Evolutionary conservation across 164 flowering plant species (phyloP), one percentile per base, ranked within the genome.

Genomic region (Vitis riparia): DNA sequence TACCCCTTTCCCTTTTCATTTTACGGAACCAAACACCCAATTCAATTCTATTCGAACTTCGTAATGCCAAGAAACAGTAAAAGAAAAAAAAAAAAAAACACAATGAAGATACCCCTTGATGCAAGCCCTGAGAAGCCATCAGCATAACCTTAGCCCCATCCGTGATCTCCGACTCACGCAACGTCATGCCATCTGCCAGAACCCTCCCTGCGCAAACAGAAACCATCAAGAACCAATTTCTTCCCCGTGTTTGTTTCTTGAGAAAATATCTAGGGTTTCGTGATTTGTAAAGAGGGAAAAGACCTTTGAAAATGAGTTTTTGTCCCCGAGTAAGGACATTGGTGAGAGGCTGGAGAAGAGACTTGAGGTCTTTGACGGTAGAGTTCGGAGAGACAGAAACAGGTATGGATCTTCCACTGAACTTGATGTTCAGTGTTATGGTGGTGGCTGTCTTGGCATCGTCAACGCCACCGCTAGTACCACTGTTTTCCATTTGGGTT

Each of bases 241-340:
- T 37, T 37, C 44, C 44, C 7, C 44, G 44, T 37, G 44, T 37
- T 37, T 37, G 44, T 37, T 37, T 37, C 44, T 37, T 37, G 44
- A 37, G 44, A 37, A 23, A 6, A 37, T 37, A 3, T 37, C 8
- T 37, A 37, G 44, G 44, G 44, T 37, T 37, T 2, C 44, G 44
- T 37, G 44, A 37, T 48, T 55, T 13, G 55, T 10, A 50, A 56
- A 66, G 30, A 68, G 8, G 37, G 44, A n/a, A 23, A 14, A 19
- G 23, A 89, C 97, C 97, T 86, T 89, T 89, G 76, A 65, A 89
- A 76, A 94, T 91, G 81, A 92, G 93, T 62, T 85, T 94, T 50
- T 94, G 97, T 71, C 99, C 99, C 12, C 99, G 89, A 59, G 89
- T 86, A 53, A 94, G 94, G 66, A 91, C 95, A 62, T 92, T 81